Evolutionary conservation across 1,284 basidiomycete species (phyloP), one percentile per base, ranked within the genome.

Genomic region (Lentinus polychrous): DNA sequence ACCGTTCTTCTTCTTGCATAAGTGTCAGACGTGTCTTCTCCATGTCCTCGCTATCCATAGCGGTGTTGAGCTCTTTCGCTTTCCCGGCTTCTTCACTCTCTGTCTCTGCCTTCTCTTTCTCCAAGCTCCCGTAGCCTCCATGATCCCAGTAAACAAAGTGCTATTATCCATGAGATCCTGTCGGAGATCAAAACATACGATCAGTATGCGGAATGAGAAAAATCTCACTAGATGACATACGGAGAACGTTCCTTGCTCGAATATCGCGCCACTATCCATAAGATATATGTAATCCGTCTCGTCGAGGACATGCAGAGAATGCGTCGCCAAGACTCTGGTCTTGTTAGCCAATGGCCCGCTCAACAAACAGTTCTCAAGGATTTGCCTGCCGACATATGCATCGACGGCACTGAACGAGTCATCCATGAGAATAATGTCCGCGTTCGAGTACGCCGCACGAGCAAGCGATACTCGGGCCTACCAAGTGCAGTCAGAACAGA

Each of bases 401-500:
- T 91, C 87, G 2, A 91, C 82, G 5, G 86, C 86, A 37, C 80
- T 82, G 20, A 88, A 69, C 2, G 81, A 78, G 57, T 86, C 83
- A 55, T 87, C 83, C 34, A 88, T 68, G n/a, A 86, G 67, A 24
- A 91, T 74, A 33, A 91, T 79, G 50, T 85, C 81, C 0, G 86
- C 78, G 0, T 76, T 69, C 0, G 86, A 88, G 60, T 92, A 94
- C 1, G 87, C 80, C 1, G 86, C 88, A 2, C 91, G 73, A 1
- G 90, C 91, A 8, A 94, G 69, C 4, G 83, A 88, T 11, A 94
- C 79, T 15, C 91, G 81, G 31, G 90, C 90, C 73, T 89, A 33
- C n/a, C n/a, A 51, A 22, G 62, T 31, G 69, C 66, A 22, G 58
- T 63, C 43, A 65, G 52, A 38, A 17, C 43, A 32, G 22, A 46